A percentile compares a stretch with the other conserved stretches of the same genome.
These are phyloP conservation scores for Saccharomycopsis schoenii DNA, from an alignment of 805 yeast genomes.

Conservation along the genomic window DNA sequence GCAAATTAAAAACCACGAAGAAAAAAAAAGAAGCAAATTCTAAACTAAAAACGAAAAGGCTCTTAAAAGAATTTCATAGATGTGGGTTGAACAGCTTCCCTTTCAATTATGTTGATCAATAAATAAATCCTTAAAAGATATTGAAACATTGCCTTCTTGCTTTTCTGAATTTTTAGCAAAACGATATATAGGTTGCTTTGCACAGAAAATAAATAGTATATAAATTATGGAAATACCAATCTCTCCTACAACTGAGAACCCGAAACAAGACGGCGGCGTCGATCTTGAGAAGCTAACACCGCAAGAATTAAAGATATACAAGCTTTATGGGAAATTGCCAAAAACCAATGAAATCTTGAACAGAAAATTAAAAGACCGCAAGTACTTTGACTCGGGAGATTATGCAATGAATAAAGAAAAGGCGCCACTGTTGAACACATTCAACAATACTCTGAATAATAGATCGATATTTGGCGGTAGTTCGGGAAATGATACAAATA, in stretches of 20 bases:
- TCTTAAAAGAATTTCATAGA: too few species aligned
- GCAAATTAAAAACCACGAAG: neutral
- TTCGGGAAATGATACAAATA: conserved; percentile 6
- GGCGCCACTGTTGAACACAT: neutral
- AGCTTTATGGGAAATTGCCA: conserved; percentile 80
- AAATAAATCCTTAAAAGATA: too few species aligned
- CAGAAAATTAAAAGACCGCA: conserved; percentile 73
- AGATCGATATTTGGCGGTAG: conserved; percentile 11
- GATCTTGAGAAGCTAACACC: conserved; percentile 56
- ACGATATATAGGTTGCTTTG: too few species aligned
- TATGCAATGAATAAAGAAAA: conserved; percentile 56
- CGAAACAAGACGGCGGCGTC: conserved; percentile 19
- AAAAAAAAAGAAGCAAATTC: neutral
- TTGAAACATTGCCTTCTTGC: too few species aligned
- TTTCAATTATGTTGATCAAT: too few species aligned
- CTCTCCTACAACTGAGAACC: conserved; percentile 14
- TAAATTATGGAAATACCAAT: conserved; percentile 5
- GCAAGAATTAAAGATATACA: conserved; percentile 70
- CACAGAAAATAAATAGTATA: neutral
- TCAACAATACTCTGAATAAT: neutral
- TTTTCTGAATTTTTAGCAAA: too few species aligned
- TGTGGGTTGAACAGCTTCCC: too few species aligned
- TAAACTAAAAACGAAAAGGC: neutral
- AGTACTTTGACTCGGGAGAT: conserved; percentile 90
- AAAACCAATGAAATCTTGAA: conserved; percentile 66